Conservation (phyloP, 495 filamentous ascomycete genomes). For the Penicillium daleae region DNA sequence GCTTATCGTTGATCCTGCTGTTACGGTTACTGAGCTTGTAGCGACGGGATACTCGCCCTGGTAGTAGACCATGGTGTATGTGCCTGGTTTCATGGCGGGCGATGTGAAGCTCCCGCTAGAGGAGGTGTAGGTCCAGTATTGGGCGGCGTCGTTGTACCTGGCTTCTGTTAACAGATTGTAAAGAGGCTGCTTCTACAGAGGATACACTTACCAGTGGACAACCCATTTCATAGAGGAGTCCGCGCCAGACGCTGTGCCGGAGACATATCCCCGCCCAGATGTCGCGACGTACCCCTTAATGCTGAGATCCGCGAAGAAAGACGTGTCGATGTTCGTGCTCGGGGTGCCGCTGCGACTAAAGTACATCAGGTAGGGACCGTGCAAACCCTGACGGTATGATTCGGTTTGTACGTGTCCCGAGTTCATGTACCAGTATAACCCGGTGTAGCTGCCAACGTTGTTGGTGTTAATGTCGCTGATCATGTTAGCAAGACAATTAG, state of each 20-base stretch:
- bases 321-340: constrained; percentile 54
- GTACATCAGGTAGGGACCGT: constrained; percentile 65
- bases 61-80: constrained; percentile 70
- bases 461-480: constrained; percentile 65
- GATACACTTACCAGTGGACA: constrained; percentile 56
- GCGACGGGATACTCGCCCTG: constrained; percentile 64
- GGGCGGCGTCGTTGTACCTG: constrained; percentile 60
- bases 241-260: constrained; percentile 59
- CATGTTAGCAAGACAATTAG: constrained; percentile 16
- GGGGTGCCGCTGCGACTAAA: constrained; percentile 64
- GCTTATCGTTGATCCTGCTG: constrained; percentile 54
- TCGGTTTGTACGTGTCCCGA: constrained; percentile 67
- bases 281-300: constrained; percentile 61
- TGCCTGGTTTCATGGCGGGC: constrained; percentile 67
- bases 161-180: background rate
- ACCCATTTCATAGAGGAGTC: constrained; percentile 54
- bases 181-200: background rate
- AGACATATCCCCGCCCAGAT: constrained; percentile 59
- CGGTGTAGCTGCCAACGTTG: constrained; percentile 59
- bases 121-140: constrained; percentile 64
- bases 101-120: constrained; percentile 61
- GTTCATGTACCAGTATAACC: constrained; percentile 74
- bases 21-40: constrained; percentile 55
- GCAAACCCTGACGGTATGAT: constrained; percentile 62
- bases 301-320: constrained; percentile 61